Evolutionary conservation across 2,329 filamentous ascomycete genomes (phyloP).

Genomic region (Fusarium nanum): DNA sequence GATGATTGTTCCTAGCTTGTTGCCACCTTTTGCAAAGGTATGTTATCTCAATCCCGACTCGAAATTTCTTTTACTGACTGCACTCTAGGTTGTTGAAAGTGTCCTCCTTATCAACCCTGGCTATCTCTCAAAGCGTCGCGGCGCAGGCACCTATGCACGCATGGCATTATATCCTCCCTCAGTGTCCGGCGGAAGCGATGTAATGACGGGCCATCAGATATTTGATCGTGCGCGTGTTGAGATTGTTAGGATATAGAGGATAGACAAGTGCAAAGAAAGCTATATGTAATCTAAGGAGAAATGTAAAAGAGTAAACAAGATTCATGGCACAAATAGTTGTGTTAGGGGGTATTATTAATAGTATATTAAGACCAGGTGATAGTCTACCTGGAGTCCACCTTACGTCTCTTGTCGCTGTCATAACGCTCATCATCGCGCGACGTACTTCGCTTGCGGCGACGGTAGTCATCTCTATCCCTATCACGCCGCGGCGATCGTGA

Average conservation of each 20-base stretch:
- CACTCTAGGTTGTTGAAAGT: conserved; percentile 82
- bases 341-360: conserved; percentile 45
- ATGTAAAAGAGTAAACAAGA: conserved; percentile 27
- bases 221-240: conserved; percentile 89
- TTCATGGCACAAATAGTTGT: conserved; percentile 11
- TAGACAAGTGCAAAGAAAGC: conserved; percentile 3
- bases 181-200: conserved; percentile 68
- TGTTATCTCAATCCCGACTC: conserved; percentile 38
- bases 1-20: conserved; percentile 81
- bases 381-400: conserved; percentile 59
- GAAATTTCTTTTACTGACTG: conserved; percentile 19
- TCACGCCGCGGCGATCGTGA: conserved; percentile 66
- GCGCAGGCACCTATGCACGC: conserved; percentile 85
- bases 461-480: conserved; percentile 58
- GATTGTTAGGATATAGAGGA: conserved; percentile 76
- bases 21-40: conserved; percentile 91
- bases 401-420: conserved; percentile 69
- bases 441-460: conserved; percentile 67
- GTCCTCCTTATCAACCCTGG: conserved; percentile 94
- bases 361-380: conserved; percentile 24
- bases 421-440: conserved; percentile 66
- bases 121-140: conserved; percentile 83
- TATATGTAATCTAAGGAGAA: conserved; percentile 38
- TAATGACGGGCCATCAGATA: conserved; percentile 77
- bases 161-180: conserved; percentile 78